A percentile compares a stretch with the other conserved stretches of the same genome.
These are phyloP conservation scores for Scedosporium dehoogii DNA, from an alignment of 2,329 filamentous ascomycete genomes.

Conservation along the genomic window DNA sequence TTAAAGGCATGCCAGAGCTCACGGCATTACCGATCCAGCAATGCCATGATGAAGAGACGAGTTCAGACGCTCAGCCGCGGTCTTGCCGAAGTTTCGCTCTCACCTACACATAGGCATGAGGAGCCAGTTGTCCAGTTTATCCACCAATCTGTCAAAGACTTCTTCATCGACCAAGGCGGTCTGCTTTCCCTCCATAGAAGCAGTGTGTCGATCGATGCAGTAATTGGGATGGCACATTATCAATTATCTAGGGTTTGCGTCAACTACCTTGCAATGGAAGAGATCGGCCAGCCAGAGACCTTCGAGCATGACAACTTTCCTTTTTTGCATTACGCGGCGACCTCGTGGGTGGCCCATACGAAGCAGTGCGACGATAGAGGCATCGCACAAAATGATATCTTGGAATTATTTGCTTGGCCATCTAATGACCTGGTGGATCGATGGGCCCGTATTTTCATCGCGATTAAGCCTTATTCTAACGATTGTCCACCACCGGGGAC, in stretches of 20 bases:
- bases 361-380: background rate
- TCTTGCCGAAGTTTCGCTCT: constrained; percentile 16
- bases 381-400: background rate
- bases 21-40: constrained; percentile 11
- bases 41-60: constrained; percentile 11
- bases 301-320: background rate
- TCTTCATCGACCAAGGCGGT: constrained; percentile 16
- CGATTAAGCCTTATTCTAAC: background rate
- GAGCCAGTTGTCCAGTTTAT: constrained; percentile 21
- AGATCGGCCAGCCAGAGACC: constrained; percentile 1
- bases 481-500: background rate
- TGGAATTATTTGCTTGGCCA: background rate
- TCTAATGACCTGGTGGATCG: background rate
- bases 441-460: background rate
- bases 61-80: constrained; percentile 17
- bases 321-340: background rate
- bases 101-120: background rate
- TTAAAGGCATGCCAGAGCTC: constrained; percentile 12
- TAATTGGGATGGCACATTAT: constrained; percentile 10
- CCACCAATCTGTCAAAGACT: constrained; percentile 24
- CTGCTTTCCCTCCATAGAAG: constrained; percentile 10
- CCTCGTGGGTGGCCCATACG: background rate
- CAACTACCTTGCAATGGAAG: constrained; percentile 15
- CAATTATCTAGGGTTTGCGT: constrained; percentile 17
- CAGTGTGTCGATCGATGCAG: constrained; percentile 6